Percentiles rank a stretch among this genome's conserved stretches.
Conservation (phyloP, 306 rosid species). For the Trifolium dubium region DNA sequence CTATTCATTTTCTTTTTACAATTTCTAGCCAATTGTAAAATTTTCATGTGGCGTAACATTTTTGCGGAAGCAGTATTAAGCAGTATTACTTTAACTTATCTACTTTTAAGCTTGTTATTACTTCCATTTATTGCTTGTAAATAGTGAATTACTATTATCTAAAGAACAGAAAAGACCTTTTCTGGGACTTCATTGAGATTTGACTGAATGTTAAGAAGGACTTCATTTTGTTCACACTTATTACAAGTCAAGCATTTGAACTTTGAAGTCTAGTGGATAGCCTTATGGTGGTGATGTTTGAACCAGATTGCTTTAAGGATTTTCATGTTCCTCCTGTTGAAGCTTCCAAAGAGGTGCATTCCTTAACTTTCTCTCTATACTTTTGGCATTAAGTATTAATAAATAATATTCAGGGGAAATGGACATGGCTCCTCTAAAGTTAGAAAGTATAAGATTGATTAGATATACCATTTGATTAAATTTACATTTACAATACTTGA, state of each 20-base stretch:
- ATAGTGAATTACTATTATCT: no score
- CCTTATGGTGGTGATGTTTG: slow-evolving; percentile 88
- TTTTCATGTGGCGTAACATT: neutral
- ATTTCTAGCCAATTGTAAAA: no score
- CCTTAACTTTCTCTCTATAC: slow-evolving; percentile 28
- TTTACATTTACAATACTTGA: no score
- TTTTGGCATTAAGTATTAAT: neutral
- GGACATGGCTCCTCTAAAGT: no score
- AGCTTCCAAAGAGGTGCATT: slow-evolving; percentile 77
- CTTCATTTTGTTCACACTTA: slow-evolving; percentile 85
- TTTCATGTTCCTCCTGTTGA: slow-evolving; percentile 68
- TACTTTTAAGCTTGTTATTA: neutral
- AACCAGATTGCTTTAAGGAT: slow-evolving; percentile 73
- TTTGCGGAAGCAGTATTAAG: no score
- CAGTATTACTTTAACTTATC: neutral
- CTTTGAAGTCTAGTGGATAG: slow-evolving; percentile 65
- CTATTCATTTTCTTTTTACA: no score
- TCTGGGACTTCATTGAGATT: slow-evolving; percentile 74
- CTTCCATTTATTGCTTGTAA: neutral
- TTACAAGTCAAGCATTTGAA: slow-evolving; percentile 58
- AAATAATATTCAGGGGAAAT: neutral
- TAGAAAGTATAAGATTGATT: no score
- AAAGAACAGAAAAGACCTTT: slow-evolving; percentile 31
- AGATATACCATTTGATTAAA: no score
- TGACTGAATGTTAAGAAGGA: slow-evolving; percentile 53